These are phyloP conservation scores for Hypoxylon sp. DNA, from an alignment of 2,329 filamentous ascomycete species.

Conservation along the genomic window DNA sequence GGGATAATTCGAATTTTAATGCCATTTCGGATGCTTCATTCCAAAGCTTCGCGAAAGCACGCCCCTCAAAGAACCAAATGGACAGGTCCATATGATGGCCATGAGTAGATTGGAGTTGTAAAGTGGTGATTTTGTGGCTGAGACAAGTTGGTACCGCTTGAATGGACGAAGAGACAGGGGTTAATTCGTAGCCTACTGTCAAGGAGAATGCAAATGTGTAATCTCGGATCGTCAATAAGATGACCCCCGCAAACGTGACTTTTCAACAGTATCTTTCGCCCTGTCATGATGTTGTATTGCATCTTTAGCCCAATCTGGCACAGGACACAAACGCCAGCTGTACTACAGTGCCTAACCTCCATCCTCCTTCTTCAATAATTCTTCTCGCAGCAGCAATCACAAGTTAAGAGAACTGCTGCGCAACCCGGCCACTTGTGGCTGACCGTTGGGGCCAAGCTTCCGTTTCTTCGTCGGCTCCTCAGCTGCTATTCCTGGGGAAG, in stretches of 20 bases:
- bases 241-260: neutral
- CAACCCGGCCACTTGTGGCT: constrained; percentile 3
- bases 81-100: neutral
- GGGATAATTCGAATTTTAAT: neutral
- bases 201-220: neutral
- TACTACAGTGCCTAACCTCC: neutral
- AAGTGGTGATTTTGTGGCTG: neutral
- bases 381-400: neutral
- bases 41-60: neutral
- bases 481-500: constrained; percentile 20
- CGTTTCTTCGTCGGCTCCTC: constrained; percentile 38
- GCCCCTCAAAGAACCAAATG: neutral
- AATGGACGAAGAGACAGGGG: neutral
- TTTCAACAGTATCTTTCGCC: neutral
- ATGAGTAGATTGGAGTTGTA: neutral
- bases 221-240: neutral
- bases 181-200: neutral
- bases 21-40: neutral
- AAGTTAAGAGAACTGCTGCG: constrained; percentile 22
- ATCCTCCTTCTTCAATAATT: neutral
- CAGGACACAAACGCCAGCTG: neutral
- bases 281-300: neutral
- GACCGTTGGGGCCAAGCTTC: constrained; percentile 29
- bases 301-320: neutral
- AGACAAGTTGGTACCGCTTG: neutral